Evolutionary conservation across 2,329 filamentous ascomycete species (phyloP), one percentile per base, ranked within the genome.

Genomic region (Rutstroemia sp.): DNA sequence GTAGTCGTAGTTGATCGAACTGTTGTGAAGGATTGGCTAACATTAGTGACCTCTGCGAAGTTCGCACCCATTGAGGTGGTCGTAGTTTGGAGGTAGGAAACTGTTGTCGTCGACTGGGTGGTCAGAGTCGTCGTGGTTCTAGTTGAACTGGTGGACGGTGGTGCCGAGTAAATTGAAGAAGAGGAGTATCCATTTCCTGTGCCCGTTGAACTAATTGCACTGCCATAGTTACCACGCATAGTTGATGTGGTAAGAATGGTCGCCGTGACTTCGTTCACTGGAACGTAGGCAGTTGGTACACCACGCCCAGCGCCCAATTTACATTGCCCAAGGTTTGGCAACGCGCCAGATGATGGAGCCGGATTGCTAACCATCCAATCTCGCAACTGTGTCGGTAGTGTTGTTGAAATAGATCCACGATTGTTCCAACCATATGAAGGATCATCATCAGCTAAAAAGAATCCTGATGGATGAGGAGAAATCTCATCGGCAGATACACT

Each of bases 251-350:
- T 59, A 14, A 23, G 25, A 2, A 21, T 19, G 10, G 21, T 36
- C 12, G 19, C 58, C 1, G 58, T 58, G 3, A 60, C 30, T 48
- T 48, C 45, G 23, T 47, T 57, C 9, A 57, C 54, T 17, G 60
- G 58, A 23, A 61, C n/a, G 56, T 60, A 59, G 1, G 60, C 60
- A 17, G 46, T 50, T 10, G 58, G 60, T 14, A 60, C 49, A 21
- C 60, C 60, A 19, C 54, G 38, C 14, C 58, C 51, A 38, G 25
- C 7, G 12, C 58, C 60, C 8, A 58, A n/a, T 12, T 49, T 38
- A 39, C 60, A 61, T 3, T 44, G 23, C 19, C 14, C 53, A 38
- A 60, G 17, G 21, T 39, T 55, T 38, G 48, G 47, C 17, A 50
- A 57, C 12, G 36, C 14, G 6, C 47, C 30, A 23, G 34, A 17